A percentile compares a stretch with the other conserved stretches of the same genome.
phyloP scores from a whole-genome alignment of 148 eudicot genomes.

The Vaccinium corymbosum region DNA sequence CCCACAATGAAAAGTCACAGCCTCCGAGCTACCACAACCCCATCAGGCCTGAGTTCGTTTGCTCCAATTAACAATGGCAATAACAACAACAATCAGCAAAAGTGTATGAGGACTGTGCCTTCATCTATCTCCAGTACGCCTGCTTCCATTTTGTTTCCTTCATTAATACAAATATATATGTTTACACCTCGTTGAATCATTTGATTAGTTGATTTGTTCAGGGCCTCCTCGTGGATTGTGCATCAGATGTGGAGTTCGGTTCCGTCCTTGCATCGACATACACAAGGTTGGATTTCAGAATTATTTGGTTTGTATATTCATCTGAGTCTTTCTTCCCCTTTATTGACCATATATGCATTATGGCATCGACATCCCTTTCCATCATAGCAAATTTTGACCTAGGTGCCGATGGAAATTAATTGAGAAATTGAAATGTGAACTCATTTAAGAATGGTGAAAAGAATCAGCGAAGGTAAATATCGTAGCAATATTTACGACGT shows the following conservation, averaged over 20 bases:
- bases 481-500: not conserved
- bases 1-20: constrained; percentile 4
- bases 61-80: not conserved
- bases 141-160: not conserved
- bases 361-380: not conserved
- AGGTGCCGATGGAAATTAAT: not conserved
- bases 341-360: not conserved
- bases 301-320: not conserved
- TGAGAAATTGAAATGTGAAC: not conserved
- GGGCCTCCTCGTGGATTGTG: constrained; percentile 20
- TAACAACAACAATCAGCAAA: not conserved
- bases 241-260: constrained; percentile 37
- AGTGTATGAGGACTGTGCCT: not conserved
- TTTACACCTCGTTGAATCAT: not conserved
- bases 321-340: not conserved
- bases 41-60: not conserved
- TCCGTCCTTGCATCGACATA: constrained; percentile 63
- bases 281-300: constrained; percentile 40
- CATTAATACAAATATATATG: not conserved
- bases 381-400: not conserved
- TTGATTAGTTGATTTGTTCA: not conserved
- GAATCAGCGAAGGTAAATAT: not conserved
- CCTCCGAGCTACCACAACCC: not conserved
- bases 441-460: not conserved
- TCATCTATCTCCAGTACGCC: not conserved